These are phyloP conservation scores for Pleurotus tuoliensis DNA, from an alignment of 768 basidiomycete species.

Conservation along the genomic window DNA sequence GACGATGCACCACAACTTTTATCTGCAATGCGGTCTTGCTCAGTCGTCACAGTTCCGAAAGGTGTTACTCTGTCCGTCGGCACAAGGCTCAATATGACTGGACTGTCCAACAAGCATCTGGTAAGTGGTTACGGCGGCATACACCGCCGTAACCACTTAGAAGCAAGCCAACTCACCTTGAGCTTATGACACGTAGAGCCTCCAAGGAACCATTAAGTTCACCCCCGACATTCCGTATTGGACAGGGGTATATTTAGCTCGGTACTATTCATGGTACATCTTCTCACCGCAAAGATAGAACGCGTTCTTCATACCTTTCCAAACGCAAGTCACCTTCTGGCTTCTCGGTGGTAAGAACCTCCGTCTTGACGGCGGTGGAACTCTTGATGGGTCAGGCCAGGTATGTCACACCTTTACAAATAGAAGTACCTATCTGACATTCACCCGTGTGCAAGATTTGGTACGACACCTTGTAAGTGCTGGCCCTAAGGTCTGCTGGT, in stretches of 20 bases:
- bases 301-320: constrained; percentile 49
- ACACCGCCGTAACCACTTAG: neutral
- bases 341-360: constrained; percentile 48
- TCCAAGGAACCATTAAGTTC: constrained; percentile 50
- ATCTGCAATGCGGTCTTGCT: constrained; percentile 35
- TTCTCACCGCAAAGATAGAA: constrained; percentile 27
- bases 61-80: constrained; percentile 47
- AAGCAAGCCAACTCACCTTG: neutral
- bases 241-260: constrained; percentile 34
- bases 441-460: constrained; percentile 32
- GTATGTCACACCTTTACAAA: constrained; percentile 21
- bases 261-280: neutral
- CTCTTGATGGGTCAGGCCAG: constrained; percentile 63
- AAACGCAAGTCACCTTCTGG: constrained; percentile 54
- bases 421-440: too few species aligned
- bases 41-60: constrained; percentile 39
- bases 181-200: constrained; percentile 25
- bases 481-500: neutral
- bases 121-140: constrained; percentile 22
- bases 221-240: constrained; percentile 49
- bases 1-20: constrained; percentile 52
- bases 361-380: constrained; percentile 53
- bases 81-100: constrained; percentile 52
- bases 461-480: constrained; percentile 48
- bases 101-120: constrained; percentile 43